These are phyloP conservation scores for Aspergillus indologenus DNA, from an alignment of 495 filamentous ascomycete species.

Conservation along the genomic window DNA sequence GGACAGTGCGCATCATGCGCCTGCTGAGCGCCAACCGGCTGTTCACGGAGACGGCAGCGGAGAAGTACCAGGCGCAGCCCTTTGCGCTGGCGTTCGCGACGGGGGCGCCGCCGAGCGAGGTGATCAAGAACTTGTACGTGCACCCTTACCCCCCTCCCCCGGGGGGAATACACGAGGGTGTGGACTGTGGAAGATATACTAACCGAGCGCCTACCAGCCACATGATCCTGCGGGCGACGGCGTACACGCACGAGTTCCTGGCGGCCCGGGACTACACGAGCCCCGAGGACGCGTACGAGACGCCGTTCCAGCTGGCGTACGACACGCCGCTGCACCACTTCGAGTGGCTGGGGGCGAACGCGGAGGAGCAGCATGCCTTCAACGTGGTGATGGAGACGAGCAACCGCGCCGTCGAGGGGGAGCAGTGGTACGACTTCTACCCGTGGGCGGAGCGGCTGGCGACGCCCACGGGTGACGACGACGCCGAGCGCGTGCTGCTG, in stretches of 20 bases:
- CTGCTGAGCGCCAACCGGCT: constrained; percentile 11
- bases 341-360: constrained; percentile 23
- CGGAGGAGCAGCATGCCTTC: constrained; percentile 17
- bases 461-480: not conserved
- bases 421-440: constrained; percentile 23
- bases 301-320: constrained; percentile 30
- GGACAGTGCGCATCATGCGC: constrained; percentile 21
- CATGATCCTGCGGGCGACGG: constrained; percentile 13
- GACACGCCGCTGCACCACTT: constrained; percentile 29
- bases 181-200: too few relatives aligned
- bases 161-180: too few relatives aligned
- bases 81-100: constrained; percentile 16
- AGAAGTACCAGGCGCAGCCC: constrained; percentile 15
- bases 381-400: constrained; percentile 25
- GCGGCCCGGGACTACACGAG: constrained; percentile 23
- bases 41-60: constrained; percentile 8
- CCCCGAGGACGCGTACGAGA: constrained; percentile 22
- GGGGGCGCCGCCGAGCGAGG: not conserved
- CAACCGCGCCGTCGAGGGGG: not conserved
- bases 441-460: constrained; percentile 23
- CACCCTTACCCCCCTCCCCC: not conserved
- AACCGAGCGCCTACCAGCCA: constrained; percentile 9
- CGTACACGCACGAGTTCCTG: constrained; percentile 22
- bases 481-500: constrained; percentile 32
- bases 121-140: constrained; percentile 25